Conservation (phyloP, 192 early-diverging fungal genomes). For the Linnemannia hyalina region DNA sequence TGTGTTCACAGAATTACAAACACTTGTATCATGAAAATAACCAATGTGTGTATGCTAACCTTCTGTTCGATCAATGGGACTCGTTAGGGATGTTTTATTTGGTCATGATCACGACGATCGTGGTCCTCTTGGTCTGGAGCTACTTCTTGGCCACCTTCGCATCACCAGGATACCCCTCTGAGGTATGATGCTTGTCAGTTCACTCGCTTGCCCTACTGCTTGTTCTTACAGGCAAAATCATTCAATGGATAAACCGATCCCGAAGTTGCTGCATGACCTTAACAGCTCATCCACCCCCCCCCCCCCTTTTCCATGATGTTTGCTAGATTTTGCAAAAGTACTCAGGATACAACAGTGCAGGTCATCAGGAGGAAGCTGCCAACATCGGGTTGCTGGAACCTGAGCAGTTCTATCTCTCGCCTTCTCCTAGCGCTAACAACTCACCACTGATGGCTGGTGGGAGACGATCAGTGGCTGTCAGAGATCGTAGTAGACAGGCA, state of each 20-base stretch:
- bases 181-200: conserved; percentile 12
- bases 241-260: background rate
- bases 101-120: conserved; percentile 8
- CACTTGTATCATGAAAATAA: background rate
- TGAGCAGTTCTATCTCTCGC: conserved; percentile 45
- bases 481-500: background rate
- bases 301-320: background rate
- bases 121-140: conserved; percentile 51
- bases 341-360: conserved; percentile 28
- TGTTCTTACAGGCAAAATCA: background rate
- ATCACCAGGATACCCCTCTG: conserved; percentile 49
- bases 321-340: conserved; percentile 20
- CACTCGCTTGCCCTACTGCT: background rate
- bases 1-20: background rate
- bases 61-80: background rate
- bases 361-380: conserved; percentile 21
- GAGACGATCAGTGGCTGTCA: background rate
- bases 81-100: conserved; percentile 27
- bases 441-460: conserved; percentile 13
- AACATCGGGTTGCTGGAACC: conserved; percentile 35
- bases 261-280: background rate
- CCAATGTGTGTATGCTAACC: background rate
- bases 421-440: conserved; percentile 12
- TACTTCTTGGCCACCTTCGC: conserved; percentile 46
- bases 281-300: background rate